Evolutionary conservation across 2,329 filamentous ascomycete species (phyloP).

Genomic region (Arthroderma sp.): DNA sequence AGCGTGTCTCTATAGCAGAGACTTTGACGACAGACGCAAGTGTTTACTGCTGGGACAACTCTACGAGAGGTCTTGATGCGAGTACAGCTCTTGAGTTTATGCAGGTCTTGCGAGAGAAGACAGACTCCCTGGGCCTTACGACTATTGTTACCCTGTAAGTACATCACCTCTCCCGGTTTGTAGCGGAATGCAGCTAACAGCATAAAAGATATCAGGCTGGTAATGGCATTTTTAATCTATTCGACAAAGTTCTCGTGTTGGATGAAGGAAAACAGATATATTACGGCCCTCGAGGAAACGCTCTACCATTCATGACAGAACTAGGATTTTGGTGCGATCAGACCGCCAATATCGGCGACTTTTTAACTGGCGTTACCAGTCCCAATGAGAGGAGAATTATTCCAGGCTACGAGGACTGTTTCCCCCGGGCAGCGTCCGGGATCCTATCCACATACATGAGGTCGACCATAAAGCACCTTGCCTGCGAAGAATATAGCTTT

Average conservation of each 20-base stretch:
- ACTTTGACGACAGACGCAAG: slow-evolving; percentile 53
- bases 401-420: slow-evolving; percentile 43
- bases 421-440: slow-evolving; percentile 41
- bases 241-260: slow-evolving; percentile 56
- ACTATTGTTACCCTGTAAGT: too few relatives aligned
- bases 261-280: slow-evolving; percentile 59
- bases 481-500: too few relatives aligned
- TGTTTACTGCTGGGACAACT: slow-evolving; percentile 64
- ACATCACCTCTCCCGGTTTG: slow-evolving; percentile 55
- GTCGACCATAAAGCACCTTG: too few relatives aligned
- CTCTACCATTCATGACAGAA: slow-evolving; percentile 54
- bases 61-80: slow-evolving; percentile 58
- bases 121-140: slow-evolving; percentile 47
- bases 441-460: too few relatives aligned
- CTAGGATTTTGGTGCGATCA: slow-evolving; percentile 60
- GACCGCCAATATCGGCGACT: slow-evolving; percentile 61
- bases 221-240: slow-evolving; percentile 39
- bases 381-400: slow-evolving; percentile 44
- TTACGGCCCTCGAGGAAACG: slow-evolving; percentile 51
- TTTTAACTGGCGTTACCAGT: slow-evolving; percentile 59
- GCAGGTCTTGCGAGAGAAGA: slow-evolving; percentile 51
- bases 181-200: slow-evolving; percentile 76
- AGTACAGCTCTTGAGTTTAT: slow-evolving; percentile 63
- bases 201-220: slow-evolving; percentile 60
- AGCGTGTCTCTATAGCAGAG: slow-evolving; percentile 72